These are phyloP conservation scores for Xylariaceae sp. DNA, from an alignment of 2,329 filamentous ascomycete species.

Conservation along the genomic window DNA sequence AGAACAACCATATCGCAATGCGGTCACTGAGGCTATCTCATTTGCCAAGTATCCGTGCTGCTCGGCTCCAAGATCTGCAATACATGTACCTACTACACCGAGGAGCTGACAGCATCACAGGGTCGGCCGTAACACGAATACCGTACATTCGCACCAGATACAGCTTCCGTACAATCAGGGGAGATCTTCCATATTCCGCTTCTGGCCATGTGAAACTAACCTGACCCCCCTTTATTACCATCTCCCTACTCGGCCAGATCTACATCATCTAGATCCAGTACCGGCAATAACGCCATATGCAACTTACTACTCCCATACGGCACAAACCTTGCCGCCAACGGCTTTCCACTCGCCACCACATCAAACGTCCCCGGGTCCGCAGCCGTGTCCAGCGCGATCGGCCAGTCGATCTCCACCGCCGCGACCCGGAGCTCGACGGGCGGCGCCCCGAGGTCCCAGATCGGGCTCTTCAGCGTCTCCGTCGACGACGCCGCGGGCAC, in stretches of 20 bases:
- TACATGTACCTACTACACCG: too few relatives aligned
- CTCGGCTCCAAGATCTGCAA: too few relatives aligned
- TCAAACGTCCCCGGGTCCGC: conserved; percentile 16
- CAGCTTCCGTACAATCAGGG: too few relatives aligned
- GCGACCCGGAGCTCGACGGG: conserved; percentile 21
- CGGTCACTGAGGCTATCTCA: too few relatives aligned
- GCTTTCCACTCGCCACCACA: conserved; percentile 8
- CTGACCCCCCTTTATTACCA: neutral
- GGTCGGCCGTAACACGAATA: too few relatives aligned
- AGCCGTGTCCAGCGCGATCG: conserved; percentile 15
- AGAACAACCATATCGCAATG: too few relatives aligned
- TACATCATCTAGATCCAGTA: conserved; percentile 13
- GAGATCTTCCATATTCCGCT: too few relatives aligned
- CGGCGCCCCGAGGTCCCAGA: conserved; percentile 20
- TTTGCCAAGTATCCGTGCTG: too few relatives aligned
- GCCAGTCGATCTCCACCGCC: conserved; percentile 22
- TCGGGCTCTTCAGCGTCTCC: conserved; percentile 12
- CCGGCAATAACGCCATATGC: conserved; percentile 23
- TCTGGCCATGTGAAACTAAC: too few relatives aligned
- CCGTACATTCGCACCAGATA: too few relatives aligned
- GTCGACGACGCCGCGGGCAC: conserved; percentile 2
- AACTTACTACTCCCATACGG: conserved; percentile 24
- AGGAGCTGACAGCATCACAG: too few relatives aligned
- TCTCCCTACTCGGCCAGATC: conserved; percentile 5
- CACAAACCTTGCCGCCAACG: conserved; percentile 21